A percentile compares a stretch with the other conserved stretches of the same genome.
Conservation (phyloP, 805 yeast species). For the Spathaspora sp. region DNA sequence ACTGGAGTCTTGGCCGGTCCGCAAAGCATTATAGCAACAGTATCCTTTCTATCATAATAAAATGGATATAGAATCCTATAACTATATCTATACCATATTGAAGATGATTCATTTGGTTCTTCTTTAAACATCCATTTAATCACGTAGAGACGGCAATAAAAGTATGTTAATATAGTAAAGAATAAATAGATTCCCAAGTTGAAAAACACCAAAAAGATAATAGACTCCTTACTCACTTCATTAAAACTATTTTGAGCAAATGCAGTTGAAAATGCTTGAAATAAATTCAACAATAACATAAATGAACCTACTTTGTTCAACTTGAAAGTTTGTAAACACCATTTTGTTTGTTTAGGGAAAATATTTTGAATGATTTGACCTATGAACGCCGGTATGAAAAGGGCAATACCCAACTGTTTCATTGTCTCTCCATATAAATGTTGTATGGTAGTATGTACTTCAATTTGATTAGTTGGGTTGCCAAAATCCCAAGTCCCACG, state of each 20-base stretch:
- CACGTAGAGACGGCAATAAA: constrained; percentile 58
- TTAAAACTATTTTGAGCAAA: constrained; percentile 79
- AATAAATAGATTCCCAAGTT: constrained; percentile 76
- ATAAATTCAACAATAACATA: constrained; percentile 75
- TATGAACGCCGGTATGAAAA: constrained; percentile 82
- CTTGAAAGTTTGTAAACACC: constrained; percentile 53
- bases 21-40: constrained; percentile 78
- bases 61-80: constrained; percentile 56
- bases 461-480: constrained; percentile 59
- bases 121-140: constrained; percentile 38
- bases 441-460: constrained; percentile 46
- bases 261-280: constrained; percentile 80
- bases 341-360: constrained; percentile 61
- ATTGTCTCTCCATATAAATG: constrained; percentile 69
- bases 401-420: constrained; percentile 83
- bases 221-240: constrained; percentile 60
- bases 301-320: constrained; percentile 73
- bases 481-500: constrained; percentile 66
- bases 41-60: constrained; percentile 65
- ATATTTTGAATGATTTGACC: constrained; percentile 80
- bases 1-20: constrained; percentile 96
- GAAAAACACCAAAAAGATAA: constrained; percentile 77
- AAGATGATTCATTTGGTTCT: constrained; percentile 45
- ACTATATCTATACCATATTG: constrained; percentile 41
- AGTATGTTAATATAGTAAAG: constrained; percentile 63